Evolutionary conservation across 2,329 filamentous ascomycete genomes (phyloP), one percentile per base, ranked within the genome.

Genomic region (Cytospora schulzeri): DNA sequence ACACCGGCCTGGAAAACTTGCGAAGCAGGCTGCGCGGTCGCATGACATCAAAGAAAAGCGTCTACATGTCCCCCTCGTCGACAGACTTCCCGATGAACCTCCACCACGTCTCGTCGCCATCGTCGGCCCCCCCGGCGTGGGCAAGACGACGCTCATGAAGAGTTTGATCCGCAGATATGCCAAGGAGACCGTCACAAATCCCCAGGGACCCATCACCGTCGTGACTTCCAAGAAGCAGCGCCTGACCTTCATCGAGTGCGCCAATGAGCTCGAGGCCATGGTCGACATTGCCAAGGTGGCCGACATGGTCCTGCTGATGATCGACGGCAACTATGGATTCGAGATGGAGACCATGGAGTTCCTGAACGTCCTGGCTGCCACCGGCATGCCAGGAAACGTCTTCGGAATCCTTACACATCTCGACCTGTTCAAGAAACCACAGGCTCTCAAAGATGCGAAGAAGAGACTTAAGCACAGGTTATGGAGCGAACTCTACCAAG

Each of bases 341-440:
- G 95, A 99, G 79, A 99, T 99, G 95, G 95, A 99, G 83, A 99
- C 95, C 0, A 99, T 99, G 95, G 95, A 99, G 78, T 99, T 99
- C 67, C 81, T 99, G 73, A 98, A 97, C 71, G 89, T 97, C 22
- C 82, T 99, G 58, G 90, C 91, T n/a, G 88, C 92, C 2, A 96
- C 91, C 33, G 95, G 95, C 76, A 98, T 99, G 94, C 95, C 96
- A 0, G 94, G 95, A 69, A 99, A 99, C 72, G 93, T 99, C 45
- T 98, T 99, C 74, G 95, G 95, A 60, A 93, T 99, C 64, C 84
- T 99, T 53, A 98, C 95, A 19, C 96, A 99, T 81, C 83, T 99
- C 66, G 95, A 99, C 75, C 82, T 99, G 17, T 99, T 99, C 81
- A 87, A 89, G 73, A 98, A 97, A 73, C 94, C 95, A 63, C 93